A percentile compares a stretch with the other conserved stretches of the same genome.
Evolutionary conservation across 2,329 filamentous ascomycete genomes (phyloP).

Genomic region (Aspergillus persii): DNA sequence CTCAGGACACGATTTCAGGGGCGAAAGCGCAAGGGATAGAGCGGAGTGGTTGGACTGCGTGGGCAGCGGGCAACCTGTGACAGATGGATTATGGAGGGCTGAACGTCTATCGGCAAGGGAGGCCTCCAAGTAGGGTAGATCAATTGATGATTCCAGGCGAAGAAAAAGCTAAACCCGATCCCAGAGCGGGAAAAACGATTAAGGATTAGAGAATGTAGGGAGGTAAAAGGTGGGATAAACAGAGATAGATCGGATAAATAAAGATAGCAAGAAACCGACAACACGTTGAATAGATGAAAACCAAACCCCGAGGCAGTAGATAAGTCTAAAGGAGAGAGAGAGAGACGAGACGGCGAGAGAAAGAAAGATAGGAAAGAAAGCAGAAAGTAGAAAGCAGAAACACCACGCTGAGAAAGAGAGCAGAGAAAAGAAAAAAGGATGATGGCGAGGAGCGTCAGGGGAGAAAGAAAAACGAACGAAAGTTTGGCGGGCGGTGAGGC

Average conservation of each 20-base stretch:
- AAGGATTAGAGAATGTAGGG: neutral
- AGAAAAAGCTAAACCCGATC: neutral
- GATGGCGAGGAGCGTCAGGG: constrained; percentile 14
- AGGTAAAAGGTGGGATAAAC: neutral
- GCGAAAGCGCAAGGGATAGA: constrained; percentile 13
- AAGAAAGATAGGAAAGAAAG: constrained; percentile 9
- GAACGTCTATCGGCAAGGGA: constrained; percentile 6
- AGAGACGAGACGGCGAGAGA: constrained; percentile 9
- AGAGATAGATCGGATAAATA: constrained; percentile 1
- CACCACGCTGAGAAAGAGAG: constrained; percentile 7
- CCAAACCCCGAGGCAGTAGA: constrained; percentile 10
- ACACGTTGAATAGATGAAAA: constrained; percentile 2
- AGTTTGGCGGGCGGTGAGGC: constrained; percentile 9
- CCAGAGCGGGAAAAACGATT: neutral
- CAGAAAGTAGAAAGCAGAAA: constrained; percentile 4
- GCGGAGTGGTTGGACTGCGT: neutral
- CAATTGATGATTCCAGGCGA: neutral
- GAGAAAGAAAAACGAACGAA: constrained; percentile 13
- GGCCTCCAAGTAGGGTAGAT: neutral
- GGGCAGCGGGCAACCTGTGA: neutral
- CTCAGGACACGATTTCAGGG: constrained; percentile 10
- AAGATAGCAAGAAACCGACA: neutral
- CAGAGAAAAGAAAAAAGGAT: constrained; percentile 7
- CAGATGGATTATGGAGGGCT: constrained; percentile 2
- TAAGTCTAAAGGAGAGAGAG: neutral